phyloP scores from a whole-genome alignment of 176 grass and related monocot genomes.

The Hyparrhenia diplandra region DNA sequence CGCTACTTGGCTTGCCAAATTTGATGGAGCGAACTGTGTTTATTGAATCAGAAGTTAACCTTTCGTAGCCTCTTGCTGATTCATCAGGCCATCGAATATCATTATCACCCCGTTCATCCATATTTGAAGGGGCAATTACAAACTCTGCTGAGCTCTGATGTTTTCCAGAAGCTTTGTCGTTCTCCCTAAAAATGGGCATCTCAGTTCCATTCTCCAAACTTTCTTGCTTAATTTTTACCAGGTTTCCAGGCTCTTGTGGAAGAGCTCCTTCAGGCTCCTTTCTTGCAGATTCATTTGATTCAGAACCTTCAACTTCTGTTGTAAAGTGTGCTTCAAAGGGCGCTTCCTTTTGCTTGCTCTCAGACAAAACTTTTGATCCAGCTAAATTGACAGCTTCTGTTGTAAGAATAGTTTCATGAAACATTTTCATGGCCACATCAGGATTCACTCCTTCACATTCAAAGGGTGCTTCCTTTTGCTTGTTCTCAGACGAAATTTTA shows the following conservation, averaged over 20 bases:
- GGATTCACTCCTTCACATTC: too few species aligned
- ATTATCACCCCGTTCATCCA: constrained; percentile 10
- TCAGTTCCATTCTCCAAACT: constrained; percentile 27
- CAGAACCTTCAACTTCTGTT: constrained; percentile 18
- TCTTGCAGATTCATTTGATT: constrained; percentile 19
- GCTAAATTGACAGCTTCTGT: too few species aligned
- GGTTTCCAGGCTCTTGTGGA: constrained; percentile 11
- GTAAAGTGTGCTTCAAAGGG: too few species aligned
- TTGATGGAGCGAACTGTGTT: constrained; percentile 12
- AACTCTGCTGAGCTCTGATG: constrained; percentile 6
- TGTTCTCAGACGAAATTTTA: too few species aligned
- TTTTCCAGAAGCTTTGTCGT: constrained; percentile 27
- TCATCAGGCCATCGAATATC: constrained; percentile 27
- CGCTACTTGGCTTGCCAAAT: constrained; percentile 34
- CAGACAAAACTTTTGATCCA: too few species aligned
- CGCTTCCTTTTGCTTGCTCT: too few species aligned
- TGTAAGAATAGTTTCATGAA: too few species aligned
- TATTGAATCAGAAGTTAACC: constrained; percentile 17
- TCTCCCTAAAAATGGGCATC: constrained; percentile 14
- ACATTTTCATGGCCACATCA: too few species aligned
- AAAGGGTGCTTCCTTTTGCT: too few species aligned
- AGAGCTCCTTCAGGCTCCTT: constrained; percentile 21
- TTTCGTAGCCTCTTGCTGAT: constrained; percentile 19
- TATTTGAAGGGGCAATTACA: constrained; percentile 13
- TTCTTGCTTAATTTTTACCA: constrained; percentile 22